Evolutionary conservation across 2,329 filamentous ascomycete genomes (phyloP), one percentile per base, ranked within the genome.

Genomic region (Pyricularia sp.): DNA sequence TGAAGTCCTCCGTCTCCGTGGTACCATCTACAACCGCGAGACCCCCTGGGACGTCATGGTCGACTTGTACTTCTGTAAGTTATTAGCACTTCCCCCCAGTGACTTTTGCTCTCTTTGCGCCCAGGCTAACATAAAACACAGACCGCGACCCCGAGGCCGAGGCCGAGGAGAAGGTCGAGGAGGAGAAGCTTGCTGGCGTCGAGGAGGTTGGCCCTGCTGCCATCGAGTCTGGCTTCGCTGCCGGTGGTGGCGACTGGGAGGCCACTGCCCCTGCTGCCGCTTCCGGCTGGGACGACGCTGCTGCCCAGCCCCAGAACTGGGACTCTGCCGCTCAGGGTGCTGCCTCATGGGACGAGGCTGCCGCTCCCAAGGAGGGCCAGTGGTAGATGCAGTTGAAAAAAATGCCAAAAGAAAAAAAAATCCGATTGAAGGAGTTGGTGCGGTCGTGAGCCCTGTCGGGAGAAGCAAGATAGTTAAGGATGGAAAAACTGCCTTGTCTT

Each of bases 21-120:
- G 96, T 77, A 98, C 94, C 80, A 93, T 99, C 80, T 91, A 92
- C 81, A 93, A 88, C 88, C 93, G 95, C 82, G 95, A 99, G 85
- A 90, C 91, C 72, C 92, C 97, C 82, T 99, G 95, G 95, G 95
- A 99, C 81, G 91, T 97, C 84, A 98, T 99, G 90, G 93, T 96
- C 79, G 95, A 99, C 90, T 86, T 99, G 79, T 99, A 99, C 93
- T 99, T 99, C 91, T 97, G 86, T 88, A 87, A 75, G 86, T 85
- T 58, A 36, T 42, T 42, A n/a, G 17, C 2, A 17, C 5, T 30
- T 2, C 0, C 5, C 2, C 31, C 25, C 6, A 12, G 26, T 28
- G 25, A 20, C 31, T 63, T 2, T 63, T 63, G 11, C 7, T 28
- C 25, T 28, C 28, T 30, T 30, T 63, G 10, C 26, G 3, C 12